Evolutionary conservation across 176 grass and related monocot genomes (phyloP), one percentile per base, ranked within the genome.

Genomic region (Aegilops sharonensis): DNA sequence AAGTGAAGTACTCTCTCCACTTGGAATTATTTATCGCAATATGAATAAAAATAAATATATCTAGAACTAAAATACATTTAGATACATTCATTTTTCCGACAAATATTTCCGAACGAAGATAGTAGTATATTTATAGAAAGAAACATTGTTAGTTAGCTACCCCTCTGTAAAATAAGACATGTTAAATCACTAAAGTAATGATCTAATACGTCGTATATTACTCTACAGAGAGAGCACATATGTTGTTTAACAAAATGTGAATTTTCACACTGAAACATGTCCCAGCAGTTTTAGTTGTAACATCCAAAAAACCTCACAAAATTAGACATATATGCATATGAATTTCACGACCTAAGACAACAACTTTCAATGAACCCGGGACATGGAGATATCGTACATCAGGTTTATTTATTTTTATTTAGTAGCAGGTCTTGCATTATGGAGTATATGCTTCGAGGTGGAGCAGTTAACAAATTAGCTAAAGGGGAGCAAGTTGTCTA

Each of bases 341-440:
- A 20, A 57, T 57, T 57, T 57, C 18, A 21, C 8, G 54, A 21
- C 18, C 17, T 8, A 15, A 67, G 21, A 17, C 64, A 67, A 8
- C 13, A 35, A 35, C 8, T 68, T 34, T 35, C 17, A 1, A 18
- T 14, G 30, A 32, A 67, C 29, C 64, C 2, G 64, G 37, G 36
- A 40, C 9, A 20, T 11, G 37, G 9, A 72, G 68, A 40, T 20
- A 40, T 39, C 18, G 48, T 78, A 9, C 50, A 76, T 60, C 34
- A 68, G 43, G 8, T 35, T 35, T 68, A 12, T 2, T n/a, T 18
- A 52, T 60, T 79, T 25, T 20, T 6, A 37, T 42, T 42, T 37
- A 40, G 29, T 12, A 39, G 31, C 30, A 64, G 72, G 72, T 86
- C 14, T 64, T 90, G 31, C 52, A 64, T 90, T 86, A 30, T 57